Evolutionary conservation across 805 yeast genomes (phyloP), one percentile per base, ranked within the genome.

Genomic region (Pichia ethanolica): DNA sequence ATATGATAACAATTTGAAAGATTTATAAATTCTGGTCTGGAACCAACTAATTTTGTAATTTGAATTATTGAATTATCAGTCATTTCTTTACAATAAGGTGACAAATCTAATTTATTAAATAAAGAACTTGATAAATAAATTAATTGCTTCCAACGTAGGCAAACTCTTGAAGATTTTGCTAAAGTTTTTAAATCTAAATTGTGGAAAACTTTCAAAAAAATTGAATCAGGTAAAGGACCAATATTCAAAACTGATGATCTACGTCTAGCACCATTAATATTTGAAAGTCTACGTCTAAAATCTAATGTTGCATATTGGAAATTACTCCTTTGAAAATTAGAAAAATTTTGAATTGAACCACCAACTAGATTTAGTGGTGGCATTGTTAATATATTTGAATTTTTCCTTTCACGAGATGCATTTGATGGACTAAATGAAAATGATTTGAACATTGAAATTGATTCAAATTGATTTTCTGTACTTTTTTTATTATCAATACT

Each of bases 1-100:
- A 86, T 71, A 61, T 86, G 90, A 68, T 81, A 85, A 60, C 93
- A 86, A 61, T 81, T 81, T 26, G 89, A 80, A 14, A 86, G 73
- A 57, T 84, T 77, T 42, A 86, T 78, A 13, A 62, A 51, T 52
- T 69, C 68, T 0, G 89, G 90, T 48, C 89, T 69, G 4, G 85
- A 71, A 1, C 89, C 89, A 13, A 81, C 89, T 63, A 86, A 82
- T 55, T 81, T 78, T 0, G 85, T 79, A 49, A 86, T 82, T 41
- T 75, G 69, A 11, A 73, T 71, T 46, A 85, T 66, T 0, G 79
- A 76, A 7, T 70, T 59, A 63, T 86, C 90, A 56, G 78, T 74
- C 25, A 86, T 70, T 5, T 73, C 64, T 4, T 83, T 79, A 61
- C 77, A 81, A 78, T 83, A 86, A 1, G 78, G 79, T 0, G 75